Evolutionary conservation across 2,329 filamentous ascomycete species (phyloP).

Genomic region (Monosporascus ibericus): DNA sequence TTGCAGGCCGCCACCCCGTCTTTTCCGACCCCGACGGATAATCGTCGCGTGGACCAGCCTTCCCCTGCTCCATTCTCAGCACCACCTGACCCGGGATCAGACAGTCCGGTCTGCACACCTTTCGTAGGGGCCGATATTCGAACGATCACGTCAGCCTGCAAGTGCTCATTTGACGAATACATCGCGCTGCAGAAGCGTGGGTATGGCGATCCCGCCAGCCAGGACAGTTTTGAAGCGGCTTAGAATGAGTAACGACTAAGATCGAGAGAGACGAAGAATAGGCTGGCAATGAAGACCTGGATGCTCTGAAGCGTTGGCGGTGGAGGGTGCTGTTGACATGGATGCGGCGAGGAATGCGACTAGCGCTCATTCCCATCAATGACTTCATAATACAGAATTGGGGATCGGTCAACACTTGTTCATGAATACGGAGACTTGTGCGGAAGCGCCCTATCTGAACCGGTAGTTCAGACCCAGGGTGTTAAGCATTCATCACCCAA

Average conservation of each 20-base stretch:
- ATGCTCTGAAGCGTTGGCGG: constrained; percentile 45
- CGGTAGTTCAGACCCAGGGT: too few species aligned
- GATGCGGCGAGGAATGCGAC: neutral
- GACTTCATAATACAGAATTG: neutral
- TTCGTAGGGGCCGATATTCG: constrained; percentile 18
- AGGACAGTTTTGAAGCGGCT: constrained; percentile 45
- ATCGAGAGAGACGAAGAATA: constrained; percentile 42
- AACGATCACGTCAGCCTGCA: constrained; percentile 17
- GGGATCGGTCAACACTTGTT: too few species aligned
- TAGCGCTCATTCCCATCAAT: too few species aligned
- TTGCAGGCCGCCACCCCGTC: constrained; percentile 1
- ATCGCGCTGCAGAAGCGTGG: constrained; percentile 25
- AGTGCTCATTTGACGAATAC: constrained; percentile 27
- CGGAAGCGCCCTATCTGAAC: too few species aligned
- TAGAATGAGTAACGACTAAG: constrained; percentile 38
- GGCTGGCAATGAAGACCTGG: constrained; percentile 43
- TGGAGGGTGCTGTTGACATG: constrained; percentile 48
- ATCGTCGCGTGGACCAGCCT: neutral
- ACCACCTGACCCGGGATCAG: constrained; percentile 8
- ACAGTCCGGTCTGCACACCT: constrained; percentile 7
- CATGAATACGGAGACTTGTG: too few species aligned
- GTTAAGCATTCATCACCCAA: too few species aligned
- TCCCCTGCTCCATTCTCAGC: constrained; percentile 2
- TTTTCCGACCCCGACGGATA: neutral
- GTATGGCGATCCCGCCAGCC: constrained; percentile 34